Base-by-base conservation (phyloP, 805 yeast species). In the Yarrowia yakushimensis region DNA sequence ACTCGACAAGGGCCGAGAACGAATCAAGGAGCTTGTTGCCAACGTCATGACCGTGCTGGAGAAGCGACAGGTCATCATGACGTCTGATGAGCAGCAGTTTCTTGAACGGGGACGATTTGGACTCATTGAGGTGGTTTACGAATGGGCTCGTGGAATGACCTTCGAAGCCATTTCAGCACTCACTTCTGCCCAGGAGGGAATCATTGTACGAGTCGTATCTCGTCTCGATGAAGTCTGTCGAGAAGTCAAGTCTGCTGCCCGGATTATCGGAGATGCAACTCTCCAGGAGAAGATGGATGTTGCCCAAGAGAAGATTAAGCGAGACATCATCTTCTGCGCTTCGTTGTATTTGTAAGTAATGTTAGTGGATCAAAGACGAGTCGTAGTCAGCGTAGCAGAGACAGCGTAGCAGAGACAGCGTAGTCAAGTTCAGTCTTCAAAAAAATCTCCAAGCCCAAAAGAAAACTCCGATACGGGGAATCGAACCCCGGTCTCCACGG, bases 271-370 rank as follows among this genome's bases (percentile, higher is more conserved):
- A 62, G 97, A 94, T 73, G 85, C 96, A 7, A 82, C 83, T n/a
- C 80, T 94, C 66, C 96, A 91, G 73, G 79, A 89, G 50, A 93
- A 93, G 74, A 90, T 94, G 94, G 80, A 84, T 20, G 87, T 84
- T 62, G 97, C 97, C 0, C 98, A 93, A 75, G 98, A 94, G 71
- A 83, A 85, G 73, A 94, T 94, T 72, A 93, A 93, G 76, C 84
- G 99, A 69, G 99, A 94, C 73, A 94, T 94, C 68, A 98, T 94
- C 0, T 94, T 94, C 75, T 94, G 98, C 72, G 97, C 98, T 4
- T 88, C 97, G 63, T 81, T 94, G 65, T 94, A 94, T 72, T 77
- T 93, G 67, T 92, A 79, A 17, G 8, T 17, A 17, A 34, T 17
- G 13, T 6, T 15, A 34, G 12, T 34, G 20, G 31, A n/a, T n/a